Evolutionary conservation across 257 asterid species (phyloP), one percentile per base, ranked within the genome.

Genomic region (Penstemon davidsonii): DNA sequence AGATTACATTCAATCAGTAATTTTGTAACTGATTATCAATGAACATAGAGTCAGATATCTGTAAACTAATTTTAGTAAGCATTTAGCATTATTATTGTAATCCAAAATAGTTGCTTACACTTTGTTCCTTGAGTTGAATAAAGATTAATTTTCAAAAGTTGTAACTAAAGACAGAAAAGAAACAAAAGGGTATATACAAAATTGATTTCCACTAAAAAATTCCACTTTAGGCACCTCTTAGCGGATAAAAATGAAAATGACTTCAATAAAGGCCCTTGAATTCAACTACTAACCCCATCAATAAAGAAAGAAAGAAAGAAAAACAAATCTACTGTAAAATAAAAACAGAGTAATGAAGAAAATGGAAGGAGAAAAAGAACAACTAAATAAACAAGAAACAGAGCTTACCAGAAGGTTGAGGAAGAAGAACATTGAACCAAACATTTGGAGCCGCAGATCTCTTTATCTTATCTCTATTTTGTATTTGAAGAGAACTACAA

Each of bases 371-470:
- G 1, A 50, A 4, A 39, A 3, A 40, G 15, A 6, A 4, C 11
- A 43, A 63, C 38, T 50, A 60, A 11, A 36, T 52, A 42, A 42
- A 57, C 47, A 50, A 62, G 51, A 46, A 70, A 39, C 60, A 5
- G 19, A 19, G 64, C 11, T 49, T 72, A 81, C 86, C 81, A 66
- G 62, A 47, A 78, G 5, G 67, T 49, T 51, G 60, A 75, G 4
- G 75, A 61, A 38, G 75, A 54, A 69, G 70, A 77, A 72, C 60
- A 70, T 69, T 57, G 56, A 60, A 56, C 81, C 81, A 75, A 69
- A 60, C 86, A 81, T 78, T 60, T 44, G 43, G 38, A 55, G 73
- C 71, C 33, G 33, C 33, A 60, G 83, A 78, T 81, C 76, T 72
- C 64, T 81, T 10, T 15, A 49, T 15, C 40, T 6, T 63, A 62